A percentile compares a stretch with the other conserved stretches of the same genome.
phyloP scores from a whole-genome alignment of 192 early-diverging fungal genomes.

The Paraglomus brasilianum region DNA sequence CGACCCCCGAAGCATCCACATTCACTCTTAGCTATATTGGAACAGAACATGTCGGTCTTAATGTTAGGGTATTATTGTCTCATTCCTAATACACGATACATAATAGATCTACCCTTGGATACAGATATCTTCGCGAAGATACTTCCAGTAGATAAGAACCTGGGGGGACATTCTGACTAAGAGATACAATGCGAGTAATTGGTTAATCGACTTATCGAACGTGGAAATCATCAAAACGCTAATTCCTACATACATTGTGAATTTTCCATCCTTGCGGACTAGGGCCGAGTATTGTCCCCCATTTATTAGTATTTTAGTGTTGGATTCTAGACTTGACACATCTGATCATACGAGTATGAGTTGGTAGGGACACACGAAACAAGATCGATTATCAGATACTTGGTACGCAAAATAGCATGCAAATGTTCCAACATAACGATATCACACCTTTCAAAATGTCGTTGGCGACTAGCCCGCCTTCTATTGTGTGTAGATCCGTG shows the following conservation, averaged over 20 bases:
- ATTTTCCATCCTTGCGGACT: slow-evolving; percentile 45
- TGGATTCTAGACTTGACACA: slow-evolving; percentile 38
- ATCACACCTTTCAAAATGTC: slow-evolving; percentile 1
- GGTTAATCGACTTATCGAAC: background rate
- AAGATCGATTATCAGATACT: background rate
- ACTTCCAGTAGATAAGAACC: slow-evolving; percentile 58
- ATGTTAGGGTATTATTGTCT: background rate
- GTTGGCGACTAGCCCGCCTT: slow-evolving; percentile 1
- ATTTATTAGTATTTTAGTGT: slow-evolving; percentile 43
- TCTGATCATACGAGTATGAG: background rate
- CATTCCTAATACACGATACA: background rate
- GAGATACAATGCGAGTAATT: slow-evolving; percentile 3
- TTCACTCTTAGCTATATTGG: slow-evolving; percentile 47
- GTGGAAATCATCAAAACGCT: background rate
- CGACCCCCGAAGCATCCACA: slow-evolving; percentile 39
- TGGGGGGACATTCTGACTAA: slow-evolving; percentile 44
- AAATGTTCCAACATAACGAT: too few species aligned
- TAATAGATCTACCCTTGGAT: slow-evolving; percentile 46
- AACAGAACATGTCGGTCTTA: background rate
- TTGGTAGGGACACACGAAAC: background rate
- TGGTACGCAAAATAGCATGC: too few species aligned
- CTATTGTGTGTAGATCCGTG: background rate
- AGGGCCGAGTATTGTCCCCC: slow-evolving; percentile 48
- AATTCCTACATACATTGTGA: slow-evolving; percentile 42
- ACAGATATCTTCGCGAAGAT: slow-evolving; percentile 50